Conservation (phyloP, 225 moss, liverwort and hornwort genomes). For the Rhytidiadelphus loreus region DNA sequence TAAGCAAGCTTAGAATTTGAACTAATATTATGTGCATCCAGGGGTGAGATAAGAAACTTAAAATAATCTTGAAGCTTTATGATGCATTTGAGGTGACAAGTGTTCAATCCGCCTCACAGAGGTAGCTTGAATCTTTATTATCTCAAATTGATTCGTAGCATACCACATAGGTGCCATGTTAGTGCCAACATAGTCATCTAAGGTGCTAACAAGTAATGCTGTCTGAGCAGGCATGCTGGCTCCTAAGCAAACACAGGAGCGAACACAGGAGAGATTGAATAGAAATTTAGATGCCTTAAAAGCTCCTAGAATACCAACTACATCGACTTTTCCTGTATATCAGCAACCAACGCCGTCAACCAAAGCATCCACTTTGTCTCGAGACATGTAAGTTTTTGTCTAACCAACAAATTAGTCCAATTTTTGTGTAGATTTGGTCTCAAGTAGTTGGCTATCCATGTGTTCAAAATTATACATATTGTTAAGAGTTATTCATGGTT, state of each 20-base stretch:
- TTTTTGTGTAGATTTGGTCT: not conserved
- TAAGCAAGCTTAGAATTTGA: not conserved
- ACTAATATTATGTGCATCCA: not conserved
- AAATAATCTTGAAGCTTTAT: not conserved
- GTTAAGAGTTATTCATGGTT: not conserved
- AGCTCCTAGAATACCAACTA: not conserved
- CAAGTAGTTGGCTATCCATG: not conserved
- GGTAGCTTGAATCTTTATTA: not conserved
- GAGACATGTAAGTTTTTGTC: slow-evolving; percentile 1
- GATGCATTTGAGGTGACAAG: not conserved
- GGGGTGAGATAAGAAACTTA: not conserved
- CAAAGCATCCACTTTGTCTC: not conserved
- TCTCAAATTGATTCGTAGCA: not conserved
- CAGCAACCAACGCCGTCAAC: not conserved
- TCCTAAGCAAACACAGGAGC: slow-evolving; percentile 6
- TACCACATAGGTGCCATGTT: not conserved
- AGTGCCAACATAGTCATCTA: not conserved
- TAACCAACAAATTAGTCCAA: too few relatives aligned
- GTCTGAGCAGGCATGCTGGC: slow-evolving; percentile 3
- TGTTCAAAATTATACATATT: not conserved
- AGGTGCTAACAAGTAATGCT: not conserved
- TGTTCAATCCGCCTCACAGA: not conserved
- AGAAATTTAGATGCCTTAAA: not conserved
- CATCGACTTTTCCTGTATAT: not conserved
- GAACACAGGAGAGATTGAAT: not conserved